A percentile compares a stretch with the other conserved stretches of the same genome.
phyloP scores from a whole-genome alignment of 2,329 filamentous ascomycete species.

The Dothistroma pini region DNA sequence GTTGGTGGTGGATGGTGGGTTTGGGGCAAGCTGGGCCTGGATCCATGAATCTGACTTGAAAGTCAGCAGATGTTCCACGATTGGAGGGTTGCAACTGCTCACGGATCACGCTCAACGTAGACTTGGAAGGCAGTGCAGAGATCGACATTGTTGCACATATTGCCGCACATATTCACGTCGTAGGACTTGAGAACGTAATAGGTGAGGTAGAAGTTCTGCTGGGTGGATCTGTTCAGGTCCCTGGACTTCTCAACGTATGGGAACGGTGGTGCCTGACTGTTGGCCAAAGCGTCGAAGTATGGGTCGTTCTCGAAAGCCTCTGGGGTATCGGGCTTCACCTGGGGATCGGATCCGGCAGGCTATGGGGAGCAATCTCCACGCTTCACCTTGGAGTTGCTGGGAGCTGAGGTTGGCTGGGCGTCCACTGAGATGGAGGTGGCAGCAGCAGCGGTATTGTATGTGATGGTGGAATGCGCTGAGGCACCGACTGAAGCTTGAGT shows the following conservation, averaged over 20 bases:
- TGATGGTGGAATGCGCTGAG: constrained; percentile 14
- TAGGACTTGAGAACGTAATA: constrained; percentile 25
- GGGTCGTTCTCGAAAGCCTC: constrained; percentile 28
- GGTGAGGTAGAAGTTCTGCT: constrained; percentile 27
- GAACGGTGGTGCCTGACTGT: constrained; percentile 13
- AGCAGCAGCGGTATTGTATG: constrained; percentile 18
- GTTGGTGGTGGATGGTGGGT: constrained; percentile 31
- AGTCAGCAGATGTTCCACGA: not conserved
- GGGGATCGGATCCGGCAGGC: constrained; percentile 37
- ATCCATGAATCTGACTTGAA: constrained; percentile 27
- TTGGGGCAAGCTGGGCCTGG: constrained; percentile 26
- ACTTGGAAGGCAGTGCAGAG: constrained; percentile 28
- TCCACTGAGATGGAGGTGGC: constrained; percentile 17
- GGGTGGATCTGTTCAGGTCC: constrained; percentile 24
- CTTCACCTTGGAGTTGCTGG: constrained; percentile 14
- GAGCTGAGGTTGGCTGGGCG: constrained; percentile 19
- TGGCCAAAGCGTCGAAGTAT: constrained; percentile 19
- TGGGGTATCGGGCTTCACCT: constrained; percentile 24
- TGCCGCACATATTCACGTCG: constrained; percentile 22
- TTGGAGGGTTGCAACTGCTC: too few relatives aligned
- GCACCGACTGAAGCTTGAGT: constrained; percentile 22
- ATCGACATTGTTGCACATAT: constrained; percentile 23
- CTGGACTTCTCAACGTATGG: constrained; percentile 26
- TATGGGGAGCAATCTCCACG: constrained; percentile 36
- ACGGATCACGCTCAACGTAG: constrained; percentile 27